Evolutionary conservation across 2,329 filamentous ascomycete species (phyloP), one percentile per base, ranked within the genome.

Genomic region (Leptographium procerum): DNA sequence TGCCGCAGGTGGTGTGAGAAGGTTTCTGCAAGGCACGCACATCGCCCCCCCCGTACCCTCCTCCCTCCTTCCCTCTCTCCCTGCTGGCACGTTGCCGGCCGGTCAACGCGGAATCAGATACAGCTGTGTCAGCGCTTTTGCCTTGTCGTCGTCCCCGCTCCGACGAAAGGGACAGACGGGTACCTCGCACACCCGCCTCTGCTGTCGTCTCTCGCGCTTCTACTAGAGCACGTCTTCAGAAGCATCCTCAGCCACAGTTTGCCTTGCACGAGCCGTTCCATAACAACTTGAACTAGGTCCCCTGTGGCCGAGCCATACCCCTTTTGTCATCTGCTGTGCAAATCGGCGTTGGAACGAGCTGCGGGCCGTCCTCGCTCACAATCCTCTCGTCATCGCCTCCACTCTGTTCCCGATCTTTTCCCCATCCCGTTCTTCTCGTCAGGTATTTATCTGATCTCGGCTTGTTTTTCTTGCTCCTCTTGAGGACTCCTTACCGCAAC

Each of bases 11-110:
- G 40, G 40, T 51, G 29, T 50, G 51, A 51, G 40, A 40, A 58
- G 51, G 52, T 55, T 58, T 54, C 51, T 55, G 57, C 51, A 51
- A 54, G 51, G 57, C 57, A 51, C 52, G 8, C 22, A 9, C 36
- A 13, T 43, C 29, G 31, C 47, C 47, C 8, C 47, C 16, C n/a
- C 10, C 22, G 4, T 50, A 4, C 16, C n/a, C 10, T 8, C 8
- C 16, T 9, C 24, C n/a, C 10, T 24, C 9, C 24, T 24, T 50
- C 16, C 10, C 16, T 47, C 43, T 52, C 26, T 31, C 28, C 33
- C 14, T 50, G n/a, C 24, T 29, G n/a, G n/a, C n/a, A n/a, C 47
- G 13, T 24, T 24, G 14, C 26, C 29, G 28, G 28, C 29, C 11
- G 6, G n/a, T n/a, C n/a, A n/a, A n/a, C n/a, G n/a, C n/a, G n/a